These are phyloP conservation scores for Neurospora intermedia DNA, from an alignment of 495 filamentous ascomycete species.

Conservation along the genomic window DNA sequence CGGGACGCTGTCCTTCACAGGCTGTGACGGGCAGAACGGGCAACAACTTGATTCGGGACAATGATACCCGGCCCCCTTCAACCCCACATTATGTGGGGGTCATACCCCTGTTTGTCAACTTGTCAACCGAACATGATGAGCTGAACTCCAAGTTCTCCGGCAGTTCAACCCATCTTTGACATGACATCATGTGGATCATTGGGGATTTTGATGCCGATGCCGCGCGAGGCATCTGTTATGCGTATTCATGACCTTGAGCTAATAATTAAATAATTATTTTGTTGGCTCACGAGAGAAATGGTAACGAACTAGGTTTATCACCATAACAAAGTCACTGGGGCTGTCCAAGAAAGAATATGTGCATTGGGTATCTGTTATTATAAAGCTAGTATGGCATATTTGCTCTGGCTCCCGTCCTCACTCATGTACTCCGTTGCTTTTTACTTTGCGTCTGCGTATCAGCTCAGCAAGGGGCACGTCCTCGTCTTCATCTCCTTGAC, in stretches of 20 bases:
- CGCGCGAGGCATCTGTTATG: too few relatives aligned
- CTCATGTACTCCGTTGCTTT: slow-evolving; percentile 14
- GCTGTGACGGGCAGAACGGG: background rate
- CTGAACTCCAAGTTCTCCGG: background rate
- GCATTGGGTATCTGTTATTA: background rate
- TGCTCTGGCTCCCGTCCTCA: background rate
- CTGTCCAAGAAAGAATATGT: background rate
- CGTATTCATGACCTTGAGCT: too few relatives aligned
- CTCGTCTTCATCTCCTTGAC: slow-evolving; percentile 39
- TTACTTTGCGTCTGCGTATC: slow-evolving; percentile 38
- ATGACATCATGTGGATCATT: background rate
- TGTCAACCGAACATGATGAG: background rate
- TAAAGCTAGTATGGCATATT: background rate
- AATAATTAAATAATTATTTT: too few relatives aligned
- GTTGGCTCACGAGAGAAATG: background rate
- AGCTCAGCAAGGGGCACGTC: slow-evolving; percentile 69
- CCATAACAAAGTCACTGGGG: background rate
- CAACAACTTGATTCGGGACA: background rate
- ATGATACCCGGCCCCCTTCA: background rate
- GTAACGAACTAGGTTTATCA: fast-evolving
- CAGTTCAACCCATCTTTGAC: background rate
- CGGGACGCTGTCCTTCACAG: background rate
- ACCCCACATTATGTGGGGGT: background rate
- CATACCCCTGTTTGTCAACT: background rate
- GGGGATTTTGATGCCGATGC: too few relatives aligned